Percentiles rank a stretch among this genome's conserved stretches.
Evolutionary conservation across 805 yeast species (phyloP).

Genomic region (Wickerhamomyces sydowiorum): DNA sequence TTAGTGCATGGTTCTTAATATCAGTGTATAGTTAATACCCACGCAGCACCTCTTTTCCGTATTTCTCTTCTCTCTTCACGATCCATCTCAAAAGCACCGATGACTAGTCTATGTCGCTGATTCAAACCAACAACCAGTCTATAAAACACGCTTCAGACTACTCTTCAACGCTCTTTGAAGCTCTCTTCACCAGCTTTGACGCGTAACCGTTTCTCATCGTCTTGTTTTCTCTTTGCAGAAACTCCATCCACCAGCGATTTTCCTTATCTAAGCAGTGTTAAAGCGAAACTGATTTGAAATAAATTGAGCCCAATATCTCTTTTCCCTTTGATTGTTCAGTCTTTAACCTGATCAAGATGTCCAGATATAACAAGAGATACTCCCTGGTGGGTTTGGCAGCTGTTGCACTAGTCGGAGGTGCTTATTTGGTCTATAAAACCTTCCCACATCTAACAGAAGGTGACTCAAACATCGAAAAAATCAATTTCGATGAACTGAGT

Average conservation of each 20-base stretch:
- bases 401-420: conserved; percentile 10
- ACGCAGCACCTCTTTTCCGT: conserved; percentile 6
- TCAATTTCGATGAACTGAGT: background rate
- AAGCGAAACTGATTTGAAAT: background rate
- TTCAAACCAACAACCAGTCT: background rate
- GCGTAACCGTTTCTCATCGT: no score
- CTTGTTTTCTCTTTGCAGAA: no score
- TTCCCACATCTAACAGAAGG: conserved; percentile 10
- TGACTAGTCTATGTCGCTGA: no score
- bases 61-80: conserved; percentile 11
- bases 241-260: background rate
- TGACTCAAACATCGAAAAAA: background rate
- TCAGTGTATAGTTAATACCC: background rate
- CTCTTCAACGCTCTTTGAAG: no score
- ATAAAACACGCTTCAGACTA: no score
- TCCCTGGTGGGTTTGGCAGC: conserved; percentile 5
- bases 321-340: no score
- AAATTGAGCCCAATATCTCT: background rate
- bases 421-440: conserved; percentile 13
- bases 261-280: background rate
- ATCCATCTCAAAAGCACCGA: no score
- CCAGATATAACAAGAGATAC: conserved; percentile 11
- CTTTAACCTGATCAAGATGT: conserved; percentile 5
- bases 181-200: no score
- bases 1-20: background rate